Base-by-base conservation (phyloP, 2,329 filamentous ascomycete genomes). In the Onygena corvina region DNA sequence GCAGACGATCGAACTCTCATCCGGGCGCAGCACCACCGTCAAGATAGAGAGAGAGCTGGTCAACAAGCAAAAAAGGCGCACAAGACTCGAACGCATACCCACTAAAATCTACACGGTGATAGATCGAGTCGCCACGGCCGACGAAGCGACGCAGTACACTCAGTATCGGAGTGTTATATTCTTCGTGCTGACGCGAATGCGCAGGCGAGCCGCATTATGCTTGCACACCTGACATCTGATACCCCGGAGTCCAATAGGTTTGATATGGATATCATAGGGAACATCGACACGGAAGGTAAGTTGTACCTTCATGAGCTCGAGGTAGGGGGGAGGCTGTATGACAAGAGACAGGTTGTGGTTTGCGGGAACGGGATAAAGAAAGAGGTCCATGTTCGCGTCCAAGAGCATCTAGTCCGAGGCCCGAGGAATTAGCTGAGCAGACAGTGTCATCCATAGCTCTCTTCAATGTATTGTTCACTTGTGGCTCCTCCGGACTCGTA, bases 361-460 rank as follows among this genome's bases (percentile, higher is more conserved):
- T 45, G 38, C 9, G 14, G 29, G 29, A 16, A 29, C 12, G 40
- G 50, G 3, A n/a, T 40, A 18, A 21, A 9, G 30, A 46, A 52
- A 5, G 36, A 46, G 16, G 50, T 54, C 21, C 42, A 23, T 14
- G 30, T 52, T 25, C 51, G 35, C 35, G 52, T 54, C 14, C 16
- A 38, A 14, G 52, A 54, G 35, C 35, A 52, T 18, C 48, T 54
- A 2, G 50, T 54, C 16, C 45, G 52, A 11, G 50, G 52, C 9
- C 52, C 52, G 11, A 48, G 50, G 29, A 54, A 54, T 23, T 54
- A 49, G 35, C 20, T 18, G 30, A n/a, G n/a, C n/a, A n/a, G n/a
- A n/a, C n/a, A n/a, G n/a, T n/a, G n/a, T n/a, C n/a, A n/a, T n/a
- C n/a, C n/a, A n/a, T n/a, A n/a, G n/a, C n/a, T n/a, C n/a, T n/a